These are phyloP conservation scores for Trametes cingulata DNA, from an alignment of 768 basidiomycete species.

Conservation along the genomic window DNA sequence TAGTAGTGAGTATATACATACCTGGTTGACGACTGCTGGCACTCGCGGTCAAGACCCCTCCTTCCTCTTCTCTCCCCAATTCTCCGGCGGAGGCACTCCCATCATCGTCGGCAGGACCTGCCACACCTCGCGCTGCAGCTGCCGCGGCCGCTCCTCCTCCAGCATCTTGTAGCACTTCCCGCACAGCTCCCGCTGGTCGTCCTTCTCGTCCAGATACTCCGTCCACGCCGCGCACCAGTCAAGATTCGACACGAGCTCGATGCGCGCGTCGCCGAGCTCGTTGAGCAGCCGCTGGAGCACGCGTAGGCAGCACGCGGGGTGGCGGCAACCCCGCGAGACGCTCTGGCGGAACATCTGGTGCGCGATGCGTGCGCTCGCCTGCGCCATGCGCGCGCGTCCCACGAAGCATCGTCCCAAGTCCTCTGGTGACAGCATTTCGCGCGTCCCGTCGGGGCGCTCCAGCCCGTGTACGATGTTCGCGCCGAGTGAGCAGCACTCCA, in stretches of 20 bases:
- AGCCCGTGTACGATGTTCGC: constrained; percentile 15
- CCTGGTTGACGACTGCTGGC: too few species aligned
- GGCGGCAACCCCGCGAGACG: constrained; percentile 10
- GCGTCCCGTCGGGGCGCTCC: constrained; percentile 4
- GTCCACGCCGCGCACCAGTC: constrained; percentile 20
- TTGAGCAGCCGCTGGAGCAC: constrained; percentile 18
- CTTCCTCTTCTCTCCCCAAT: constrained; percentile 13
- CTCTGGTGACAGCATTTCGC: constrained; percentile 16
- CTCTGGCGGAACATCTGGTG: constrained; percentile 22
- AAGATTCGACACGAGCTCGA: constrained; percentile 17
- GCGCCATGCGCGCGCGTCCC: constrained; percentile 18
- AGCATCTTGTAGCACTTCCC: constrained; percentile 18
- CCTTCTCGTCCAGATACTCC: constrained; percentile 15
- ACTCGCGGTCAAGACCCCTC: constrained; percentile 3
- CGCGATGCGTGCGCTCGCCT: constrained; percentile 22
- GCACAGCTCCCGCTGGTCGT: constrained; percentile 20
- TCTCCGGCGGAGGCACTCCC: constrained; percentile 7
- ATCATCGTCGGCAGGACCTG: constrained; percentile 17
- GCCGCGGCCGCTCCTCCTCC: constrained; percentile 15
- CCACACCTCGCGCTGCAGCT: constrained; percentile 21
- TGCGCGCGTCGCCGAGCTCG: constrained; percentile 15
- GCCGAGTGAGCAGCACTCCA: constrained; percentile 20
- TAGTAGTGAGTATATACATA: too few species aligned
- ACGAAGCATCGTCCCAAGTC: constrained; percentile 23
- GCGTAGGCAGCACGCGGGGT: constrained; percentile 15